Evolutionary conservation across 768 basidiomycete genomes (phyloP).

Genomic region (Tulasnella sp.): DNA sequence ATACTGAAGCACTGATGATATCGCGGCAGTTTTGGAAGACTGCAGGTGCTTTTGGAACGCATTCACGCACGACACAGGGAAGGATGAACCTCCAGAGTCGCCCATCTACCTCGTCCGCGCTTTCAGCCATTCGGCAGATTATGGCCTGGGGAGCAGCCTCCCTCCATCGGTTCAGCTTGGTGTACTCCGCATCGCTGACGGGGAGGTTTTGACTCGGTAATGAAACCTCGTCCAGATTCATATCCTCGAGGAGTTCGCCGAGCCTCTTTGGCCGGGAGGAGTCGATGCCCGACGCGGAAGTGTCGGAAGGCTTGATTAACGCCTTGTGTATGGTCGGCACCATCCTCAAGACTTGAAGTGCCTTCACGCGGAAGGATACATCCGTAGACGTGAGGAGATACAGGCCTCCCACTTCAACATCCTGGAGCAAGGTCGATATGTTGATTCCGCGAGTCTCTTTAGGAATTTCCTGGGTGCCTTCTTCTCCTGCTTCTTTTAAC

Average conservation of each 20-base stretch:
- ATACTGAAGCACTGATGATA: slow-evolving; percentile 60
- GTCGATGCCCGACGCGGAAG: not conserved
- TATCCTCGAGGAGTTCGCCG: slow-evolving; percentile 40
- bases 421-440: slow-evolving; percentile 46
- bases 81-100: slow-evolving; percentile 72
- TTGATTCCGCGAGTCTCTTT: slow-evolving; percentile 43
- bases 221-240: slow-evolving; percentile 46
- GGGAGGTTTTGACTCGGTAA: slow-evolving; percentile 24
- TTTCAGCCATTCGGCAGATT: slow-evolving; percentile 67
- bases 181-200: slow-evolving; percentile 24
- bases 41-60: slow-evolving; percentile 49
- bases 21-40: slow-evolving; percentile 57
- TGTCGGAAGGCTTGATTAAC: not conserved
- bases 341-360: slow-evolving; percentile 41
- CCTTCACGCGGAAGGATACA: slow-evolving; percentile 59
- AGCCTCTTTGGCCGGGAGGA: not conserved
- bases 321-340: slow-evolving; percentile 13
- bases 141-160: slow-evolving; percentile 54
- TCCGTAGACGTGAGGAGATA: slow-evolving; percentile 60
- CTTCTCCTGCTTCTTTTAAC: slow-evolving; percentile 27
- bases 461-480: slow-evolving; percentile 34
- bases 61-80: slow-evolving; percentile 58
- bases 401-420: slow-evolving; percentile 67
- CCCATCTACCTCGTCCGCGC: slow-evolving; percentile 60
- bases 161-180: slow-evolving; percentile 45